Base-by-base conservation (phyloP, 306 rosid species). In the Castanea mollissima region DNA sequence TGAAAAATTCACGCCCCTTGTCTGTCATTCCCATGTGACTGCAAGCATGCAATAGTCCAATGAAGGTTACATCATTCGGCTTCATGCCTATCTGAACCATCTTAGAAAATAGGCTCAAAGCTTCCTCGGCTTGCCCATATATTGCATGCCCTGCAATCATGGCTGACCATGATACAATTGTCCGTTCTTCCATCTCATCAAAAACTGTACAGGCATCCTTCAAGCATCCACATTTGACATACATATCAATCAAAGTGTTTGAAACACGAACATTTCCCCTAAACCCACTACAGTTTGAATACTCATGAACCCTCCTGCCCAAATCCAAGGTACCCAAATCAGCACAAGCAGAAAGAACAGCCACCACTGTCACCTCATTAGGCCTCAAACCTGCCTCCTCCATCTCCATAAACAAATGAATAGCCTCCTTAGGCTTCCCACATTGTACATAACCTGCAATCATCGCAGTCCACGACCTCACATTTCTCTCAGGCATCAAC, bases 381-480 rank as follows among this genome's bases (percentile, higher is more conserved):
- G 87, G 90, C 83, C 51, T 78, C 69, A 80, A 51, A n/a, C 89
- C 88, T 8, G 68, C 83, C 60, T 76, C 81, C 69, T 88, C 89
- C 90, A 86, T 86, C 83, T 78, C 78, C 64, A 76, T 23, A 77
- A 86, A 88, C 10, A 86, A 44, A 76, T 57, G 20, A 60, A 88
- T 64, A 1, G 91, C 91, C 75, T 82, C 87, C 80, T 84, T 84
- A 0, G 91, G 85, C 81, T 71, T 86, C 63, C 91, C 90, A 54
- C 84, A 83, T 46, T 83, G 90, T 25, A 81, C 90, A 59, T 68
- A 85, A 20, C 94, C 94, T 10, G 81, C 70, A 78, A 85, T 85
- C 86, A 84, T 85, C n/a, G 87, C 80, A 18, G 91, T 90, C 93
- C 93, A 90, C 16, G 90, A 90, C 86, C 93, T 87, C 73, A 87